Evolutionary conservation across 164 flowering plant genomes (phyloP).

Genomic region (Aristolochia contorta): DNA sequence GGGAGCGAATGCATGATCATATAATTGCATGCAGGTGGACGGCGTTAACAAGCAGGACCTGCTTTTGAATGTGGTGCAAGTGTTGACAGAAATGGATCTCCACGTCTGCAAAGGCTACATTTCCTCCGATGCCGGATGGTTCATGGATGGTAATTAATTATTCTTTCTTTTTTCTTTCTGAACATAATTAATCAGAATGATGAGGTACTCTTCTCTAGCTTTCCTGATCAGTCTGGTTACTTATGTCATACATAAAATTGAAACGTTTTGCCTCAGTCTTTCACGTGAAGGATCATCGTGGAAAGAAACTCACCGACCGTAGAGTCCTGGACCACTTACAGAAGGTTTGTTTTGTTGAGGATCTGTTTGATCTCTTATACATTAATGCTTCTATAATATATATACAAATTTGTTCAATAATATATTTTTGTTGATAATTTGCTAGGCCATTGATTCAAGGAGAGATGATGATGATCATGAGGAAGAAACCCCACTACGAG

Average conservation of each 20-base stretch:
- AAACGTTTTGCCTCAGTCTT: constrained; percentile 35
- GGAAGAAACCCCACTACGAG: constrained; percentile 10
- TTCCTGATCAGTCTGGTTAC: too few relatives aligned
- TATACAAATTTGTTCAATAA: not conserved
- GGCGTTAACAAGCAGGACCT: too few relatives aligned
- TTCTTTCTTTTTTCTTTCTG: constrained; percentile 2
- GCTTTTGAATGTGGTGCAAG: too few relatives aligned
- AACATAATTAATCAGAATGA: too few relatives aligned
- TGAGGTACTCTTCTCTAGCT: too few relatives aligned
- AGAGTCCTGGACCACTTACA: constrained; percentile 55
- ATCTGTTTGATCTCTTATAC: too few relatives aligned
- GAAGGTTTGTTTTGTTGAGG: too few relatives aligned
- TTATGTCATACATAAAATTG: too few relatives aligned
- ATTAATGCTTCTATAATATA: not conserved
- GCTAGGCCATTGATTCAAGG: not conserved
- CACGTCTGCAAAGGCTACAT: constrained; percentile 72
- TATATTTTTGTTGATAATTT: not conserved
- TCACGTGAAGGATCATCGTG: constrained; percentile 64
- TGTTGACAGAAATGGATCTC: too few relatives aligned
- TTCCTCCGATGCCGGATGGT: constrained; percentile 92
- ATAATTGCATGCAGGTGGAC: not conserved
- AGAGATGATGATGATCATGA: constrained; percentile 18
- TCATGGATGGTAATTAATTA: constrained; percentile 77
- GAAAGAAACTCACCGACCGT: constrained; percentile 58
- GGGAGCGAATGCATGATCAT: not conserved